Evolutionary conservation across 1,284 basidiomycete species (phyloP).

Genomic region (Quambalaria eucalypti): DNA sequence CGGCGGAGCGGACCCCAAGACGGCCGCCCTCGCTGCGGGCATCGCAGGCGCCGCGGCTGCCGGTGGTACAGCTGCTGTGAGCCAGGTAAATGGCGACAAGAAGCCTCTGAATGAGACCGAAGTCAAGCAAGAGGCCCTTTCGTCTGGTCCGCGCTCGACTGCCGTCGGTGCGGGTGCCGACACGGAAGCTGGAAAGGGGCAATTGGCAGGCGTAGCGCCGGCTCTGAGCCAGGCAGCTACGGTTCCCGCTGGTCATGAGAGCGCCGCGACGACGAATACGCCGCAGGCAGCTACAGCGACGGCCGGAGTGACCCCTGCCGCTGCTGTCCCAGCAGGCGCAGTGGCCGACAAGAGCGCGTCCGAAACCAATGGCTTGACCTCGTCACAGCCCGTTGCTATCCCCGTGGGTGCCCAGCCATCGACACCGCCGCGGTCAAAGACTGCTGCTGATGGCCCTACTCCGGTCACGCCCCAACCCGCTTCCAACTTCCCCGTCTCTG

Average conservation of each 20-base stretch:
- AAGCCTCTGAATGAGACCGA: not conserved
- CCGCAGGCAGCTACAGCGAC: too few species aligned
- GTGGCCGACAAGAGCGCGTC: not conserved
- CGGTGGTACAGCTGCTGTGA: not conserved
- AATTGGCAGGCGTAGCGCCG: too few species aligned
- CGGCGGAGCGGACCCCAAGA: not conserved
- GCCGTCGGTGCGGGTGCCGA: too few species aligned
- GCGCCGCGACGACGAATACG: too few species aligned
- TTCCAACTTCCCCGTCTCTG: too few species aligned
- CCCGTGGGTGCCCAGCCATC: not conserved
- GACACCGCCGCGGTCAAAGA: too few species aligned
- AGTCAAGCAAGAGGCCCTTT: not conserved
- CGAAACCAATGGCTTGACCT: not conserved
- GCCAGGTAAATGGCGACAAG: not conserved
- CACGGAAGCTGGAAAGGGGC: too few species aligned
- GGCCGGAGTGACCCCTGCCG: not conserved
- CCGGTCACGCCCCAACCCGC: too few species aligned
- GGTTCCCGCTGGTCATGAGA: too few species aligned
- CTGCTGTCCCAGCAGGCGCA: not conserved
- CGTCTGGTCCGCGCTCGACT: not conserved
- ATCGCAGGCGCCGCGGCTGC: not conserved
- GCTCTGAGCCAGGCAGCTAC: too few species aligned
- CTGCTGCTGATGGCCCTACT: too few species aligned
- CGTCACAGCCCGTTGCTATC: not conserved
- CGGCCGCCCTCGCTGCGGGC: too few species aligned